phyloP scores from a whole-genome alignment of 257 asterid genomes.

The Mentha longifolia region DNA sequence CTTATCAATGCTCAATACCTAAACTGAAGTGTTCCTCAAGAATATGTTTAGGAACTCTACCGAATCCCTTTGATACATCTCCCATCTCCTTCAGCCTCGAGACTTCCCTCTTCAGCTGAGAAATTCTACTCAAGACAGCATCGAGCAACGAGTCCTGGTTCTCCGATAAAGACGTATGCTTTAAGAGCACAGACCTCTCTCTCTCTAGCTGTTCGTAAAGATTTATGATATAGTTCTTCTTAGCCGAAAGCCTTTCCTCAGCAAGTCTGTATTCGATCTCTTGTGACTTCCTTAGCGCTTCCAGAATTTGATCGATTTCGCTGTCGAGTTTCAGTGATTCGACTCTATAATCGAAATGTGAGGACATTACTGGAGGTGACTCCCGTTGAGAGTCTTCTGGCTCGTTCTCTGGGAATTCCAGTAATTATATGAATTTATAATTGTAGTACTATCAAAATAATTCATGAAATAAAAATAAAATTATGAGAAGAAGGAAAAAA shows the following conservation, averaged over 20 bases:
- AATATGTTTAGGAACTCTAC: conserved; percentile 56
- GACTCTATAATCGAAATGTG: conserved; percentile 49
- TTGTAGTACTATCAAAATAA: not conserved
- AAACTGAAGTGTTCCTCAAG: conserved; percentile 59
- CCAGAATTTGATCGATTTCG: conserved; percentile 56
- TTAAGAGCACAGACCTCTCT: conserved; percentile 51
- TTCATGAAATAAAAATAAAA: conserved; percentile 1
- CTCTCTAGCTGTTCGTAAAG: conserved; percentile 59
- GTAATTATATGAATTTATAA: too few species aligned
- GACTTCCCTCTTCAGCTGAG: conserved; percentile 55
- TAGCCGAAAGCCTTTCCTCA: conserved; percentile 55
- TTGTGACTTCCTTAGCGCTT: conserved; percentile 56
- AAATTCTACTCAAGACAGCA: conserved; percentile 42
- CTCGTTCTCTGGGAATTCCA: conserved; percentile 8
- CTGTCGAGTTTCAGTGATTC: conserved; percentile 60
- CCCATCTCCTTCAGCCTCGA: conserved; percentile 61
- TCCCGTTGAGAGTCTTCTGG: conserved; percentile 17
- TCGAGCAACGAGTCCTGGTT: conserved; percentile 45
- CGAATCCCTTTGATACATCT: conserved; percentile 70
- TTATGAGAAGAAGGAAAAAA: not conserved
- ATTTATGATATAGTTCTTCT: conserved; percentile 51
- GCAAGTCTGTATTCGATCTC: conserved; percentile 61
- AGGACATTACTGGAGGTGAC: conserved; percentile 35
- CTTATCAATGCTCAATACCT: conserved; percentile 40
- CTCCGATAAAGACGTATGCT: conserved; percentile 31